These are phyloP conservation scores for Capronia coronata DNA, from an alignment of 2,329 filamentous ascomycete species.

Conservation along the genomic window DNA sequence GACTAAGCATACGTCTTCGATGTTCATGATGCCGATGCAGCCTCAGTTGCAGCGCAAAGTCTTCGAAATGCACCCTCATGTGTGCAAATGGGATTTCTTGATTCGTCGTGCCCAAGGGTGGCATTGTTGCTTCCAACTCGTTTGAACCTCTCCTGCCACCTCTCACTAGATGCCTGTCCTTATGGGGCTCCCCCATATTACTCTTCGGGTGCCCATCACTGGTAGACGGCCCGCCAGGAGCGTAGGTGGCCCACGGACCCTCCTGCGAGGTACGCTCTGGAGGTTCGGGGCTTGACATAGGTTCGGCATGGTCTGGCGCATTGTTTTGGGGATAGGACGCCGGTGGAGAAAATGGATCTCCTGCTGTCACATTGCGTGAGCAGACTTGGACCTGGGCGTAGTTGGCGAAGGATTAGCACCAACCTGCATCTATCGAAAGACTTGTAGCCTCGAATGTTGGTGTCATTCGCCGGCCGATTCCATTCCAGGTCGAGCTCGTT, in stretches of 20 bases:
- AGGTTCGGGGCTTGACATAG: conserved; percentile 24
- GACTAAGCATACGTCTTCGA: conserved; percentile 37
- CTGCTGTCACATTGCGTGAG: conserved; percentile 11
- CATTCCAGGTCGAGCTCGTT: conserved; percentile 15
- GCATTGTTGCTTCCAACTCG: not conserved
- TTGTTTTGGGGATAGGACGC: conserved; percentile 14
- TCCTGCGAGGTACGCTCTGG: conserved; percentile 17
- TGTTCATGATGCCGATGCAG: conserved; percentile 39
- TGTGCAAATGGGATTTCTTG: conserved; percentile 24
- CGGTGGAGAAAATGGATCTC: conserved; percentile 2
- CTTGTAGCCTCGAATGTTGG: conserved; percentile 14
- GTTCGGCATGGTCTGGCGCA: conserved; percentile 22
- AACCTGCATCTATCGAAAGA: conserved; percentile 18
- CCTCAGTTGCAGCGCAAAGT: conserved; percentile 40
- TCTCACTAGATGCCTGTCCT: conserved; percentile 3
- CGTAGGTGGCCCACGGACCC: conserved; percentile 6
- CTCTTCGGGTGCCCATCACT: conserved; percentile 8
- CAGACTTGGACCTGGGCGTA: not conserved
- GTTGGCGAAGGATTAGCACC: conserved; percentile 3
- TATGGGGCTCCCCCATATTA: not conserved
- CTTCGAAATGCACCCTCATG: conserved; percentile 37
- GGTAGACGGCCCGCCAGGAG: conserved; percentile 1
- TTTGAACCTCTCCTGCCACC: not conserved
- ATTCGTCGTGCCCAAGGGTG: not conserved
- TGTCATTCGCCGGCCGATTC: conserved; percentile 24